Base-by-base conservation (phyloP, 2,329 filamentous ascomycete genomes). In the Fusarium compactum region DNA sequence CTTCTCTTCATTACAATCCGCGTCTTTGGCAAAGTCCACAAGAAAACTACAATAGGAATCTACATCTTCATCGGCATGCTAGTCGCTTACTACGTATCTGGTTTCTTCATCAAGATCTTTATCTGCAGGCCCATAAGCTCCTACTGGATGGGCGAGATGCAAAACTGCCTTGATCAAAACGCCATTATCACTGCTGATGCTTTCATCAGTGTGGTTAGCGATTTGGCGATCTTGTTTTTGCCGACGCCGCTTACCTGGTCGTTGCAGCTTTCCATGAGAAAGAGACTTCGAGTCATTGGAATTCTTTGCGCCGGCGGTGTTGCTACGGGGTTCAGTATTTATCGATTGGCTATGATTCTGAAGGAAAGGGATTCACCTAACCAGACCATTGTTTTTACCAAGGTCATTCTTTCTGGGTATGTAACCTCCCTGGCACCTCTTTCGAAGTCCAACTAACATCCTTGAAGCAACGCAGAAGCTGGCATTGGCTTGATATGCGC, bases 1-100 rank as follows among this genome's bases (percentile, higher is more conserved):
- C 78, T 84, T 5, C 78, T 84, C 5, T 76, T 81, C 65, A 82
- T 84, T 56, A 82, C 83, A 60, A 78, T 77, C 9, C 77, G 82
- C 18, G 81, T 84, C 10, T 84, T 84, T 67, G 79, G 78, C 10
- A 71, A 78, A 1, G 76, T 80, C 5, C 80, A 82, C 62, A 78
- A 76, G 40, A 82, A 82, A 69, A 78, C 77, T 7, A 74, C 80
- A 8, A 74, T 79, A 9, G 78, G 80, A 29, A 79, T 84, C 43
- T 80, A 81, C 66, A 29, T 78, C 38, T 78, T 82, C 48, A 76
- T 84, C 20, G 76, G 62, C 7, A 54, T 81, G 47, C 78, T 84
- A 55, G 69, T 80, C 1, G 69, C 71, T 8, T 84, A 83, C 70
- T 84, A 84, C 53, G 75, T 80, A 14, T 78, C 80, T 0, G 81